Conservation (phyloP, 2,329 filamentous ascomycete species). For the Bipolaris oryzae region DNA sequence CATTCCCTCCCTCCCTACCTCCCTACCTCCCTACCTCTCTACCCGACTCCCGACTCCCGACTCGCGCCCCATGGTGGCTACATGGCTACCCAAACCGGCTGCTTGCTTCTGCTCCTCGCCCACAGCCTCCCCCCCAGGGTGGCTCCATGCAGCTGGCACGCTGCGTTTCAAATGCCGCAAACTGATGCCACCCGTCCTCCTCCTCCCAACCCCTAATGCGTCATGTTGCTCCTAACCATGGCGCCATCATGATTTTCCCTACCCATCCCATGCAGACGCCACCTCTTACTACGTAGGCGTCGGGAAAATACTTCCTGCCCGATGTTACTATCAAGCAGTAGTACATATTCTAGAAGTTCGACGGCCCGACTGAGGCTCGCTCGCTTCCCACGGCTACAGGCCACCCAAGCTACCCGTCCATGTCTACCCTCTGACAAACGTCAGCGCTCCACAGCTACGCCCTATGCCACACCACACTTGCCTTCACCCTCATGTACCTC, state of each 20-base stretch:
- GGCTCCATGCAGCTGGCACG: constrained; percentile 12
- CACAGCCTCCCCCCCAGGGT: constrained; percentile 2
- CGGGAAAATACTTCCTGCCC: constrained; percentile 2
- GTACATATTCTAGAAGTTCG: constrained; percentile 12
- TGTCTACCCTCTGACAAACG: not conserved
- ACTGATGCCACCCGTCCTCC: constrained; percentile 15
- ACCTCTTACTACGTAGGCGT: constrained; percentile 1
- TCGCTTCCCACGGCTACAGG: not conserved
- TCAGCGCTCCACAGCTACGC: not conserved
- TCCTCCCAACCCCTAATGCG: constrained; percentile 34
- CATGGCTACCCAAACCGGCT: constrained; percentile 14
- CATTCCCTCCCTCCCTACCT: no score
- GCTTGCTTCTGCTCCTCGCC: not conserved
- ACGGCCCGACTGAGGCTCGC: constrained; percentile 12
- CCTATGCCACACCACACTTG: not conserved
- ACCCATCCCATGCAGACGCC: constrained; percentile 3
- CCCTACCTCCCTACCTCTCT: no score
- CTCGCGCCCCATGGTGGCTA: constrained; percentile 2
- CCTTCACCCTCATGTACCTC: not conserved
- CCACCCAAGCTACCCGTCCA: not conserved
- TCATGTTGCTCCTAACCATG: not conserved
- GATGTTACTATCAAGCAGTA: not conserved
- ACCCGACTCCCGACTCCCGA: no score
- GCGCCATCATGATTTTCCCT: constrained; percentile 9
- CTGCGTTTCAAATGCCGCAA: constrained; percentile 20